Conservation (phyloP, 129 eudicot species). For the Deinandra increscens region DNA sequence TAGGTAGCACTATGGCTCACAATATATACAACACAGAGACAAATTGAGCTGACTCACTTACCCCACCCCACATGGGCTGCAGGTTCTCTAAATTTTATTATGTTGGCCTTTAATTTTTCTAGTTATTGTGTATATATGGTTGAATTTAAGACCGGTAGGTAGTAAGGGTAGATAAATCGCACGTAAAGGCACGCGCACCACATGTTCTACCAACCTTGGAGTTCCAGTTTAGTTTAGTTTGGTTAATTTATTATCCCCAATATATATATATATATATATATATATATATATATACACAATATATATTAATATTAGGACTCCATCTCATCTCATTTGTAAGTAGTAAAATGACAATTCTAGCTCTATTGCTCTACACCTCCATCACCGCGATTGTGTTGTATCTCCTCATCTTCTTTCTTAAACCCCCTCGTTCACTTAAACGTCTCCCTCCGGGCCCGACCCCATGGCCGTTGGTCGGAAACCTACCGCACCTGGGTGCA, state of each 20-base stretch:
- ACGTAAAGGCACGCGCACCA: too few species aligned
- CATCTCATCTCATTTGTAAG: too few species aligned
- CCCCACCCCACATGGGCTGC: slow-evolving; percentile 20
- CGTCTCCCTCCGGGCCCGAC: slow-evolving; percentile 82
- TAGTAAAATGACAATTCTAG: slow-evolving; percentile 20
- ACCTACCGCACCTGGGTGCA: slow-evolving; percentile 74
- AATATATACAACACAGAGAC: slow-evolving; percentile 12
- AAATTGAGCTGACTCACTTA: slow-evolving; percentile 9
- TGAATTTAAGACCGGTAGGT: too few species aligned
- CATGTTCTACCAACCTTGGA: too few species aligned
- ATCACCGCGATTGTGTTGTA: slow-evolving; percentile 24
- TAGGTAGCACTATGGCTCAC: background rate
- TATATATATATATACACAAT: too few species aligned
- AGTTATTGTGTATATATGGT: too few species aligned
- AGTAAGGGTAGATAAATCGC: too few species aligned
- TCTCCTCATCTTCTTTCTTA: slow-evolving; percentile 31
- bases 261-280: too few species aligned
- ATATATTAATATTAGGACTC: too few species aligned
- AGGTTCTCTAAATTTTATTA: background rate
- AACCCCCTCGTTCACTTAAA: slow-evolving; percentile 19
- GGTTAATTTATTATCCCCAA: too few species aligned
- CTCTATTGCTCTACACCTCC: slow-evolving; percentile 28
- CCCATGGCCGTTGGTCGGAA: slow-evolving; percentile 93
- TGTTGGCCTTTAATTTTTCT: too few species aligned
- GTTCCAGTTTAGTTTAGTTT: too few species aligned